A percentile compares a stretch with the other conserved stretches of the same genome.
Evolutionary conservation across 2,329 filamentous ascomycete species (phyloP).

Genomic region (Arachnomyces sp.): DNA sequence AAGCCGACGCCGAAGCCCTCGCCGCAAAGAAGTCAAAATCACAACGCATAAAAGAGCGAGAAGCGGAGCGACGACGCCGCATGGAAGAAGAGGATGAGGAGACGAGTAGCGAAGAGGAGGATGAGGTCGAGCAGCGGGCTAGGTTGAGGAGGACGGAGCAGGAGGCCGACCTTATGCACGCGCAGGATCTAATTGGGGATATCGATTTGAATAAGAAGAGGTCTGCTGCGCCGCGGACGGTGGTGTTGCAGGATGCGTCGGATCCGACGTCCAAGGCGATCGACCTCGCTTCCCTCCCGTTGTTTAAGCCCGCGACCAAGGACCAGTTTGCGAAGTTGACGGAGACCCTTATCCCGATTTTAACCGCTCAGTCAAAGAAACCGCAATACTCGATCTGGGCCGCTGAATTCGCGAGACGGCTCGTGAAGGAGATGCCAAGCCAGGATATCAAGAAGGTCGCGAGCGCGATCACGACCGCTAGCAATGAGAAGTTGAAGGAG

Average conservation of each 20-base stretch:
- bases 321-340: conserved; percentile 74
- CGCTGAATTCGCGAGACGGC: conserved; percentile 80
- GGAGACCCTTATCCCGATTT: conserved; percentile 67
- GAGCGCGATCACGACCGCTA: conserved; percentile 74
- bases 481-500: conserved; percentile 98
- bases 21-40: conserved; percentile 85
- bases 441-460: conserved; percentile 96
- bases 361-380: conserved; percentile 71
- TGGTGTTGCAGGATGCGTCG: conserved; percentile 51
- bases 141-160: conserved; percentile 73
- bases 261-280: conserved; percentile 66
- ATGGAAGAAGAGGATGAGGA: conserved; percentile 49
- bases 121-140: conserved; percentile 62
- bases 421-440: conserved; percentile 78
- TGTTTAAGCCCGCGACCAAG: conserved; percentile 88
- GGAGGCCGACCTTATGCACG: conserved; percentile 80
- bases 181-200: conserved; percentile 79
- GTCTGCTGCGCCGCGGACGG: conserved; percentile 49
- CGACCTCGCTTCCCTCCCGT: conserved; percentile 67
- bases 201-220: conserved; percentile 61
- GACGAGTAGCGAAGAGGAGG: conserved; percentile 62
- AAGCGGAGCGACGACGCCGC: conserved; percentile 54
- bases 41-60: conserved; percentile 74
- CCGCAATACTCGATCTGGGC: conserved; percentile 83
- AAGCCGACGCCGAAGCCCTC: conserved; percentile 78